Evolutionary conservation across 306 rosid genomes (phyloP).

Genomic region (Lotus japonicus): DNA sequence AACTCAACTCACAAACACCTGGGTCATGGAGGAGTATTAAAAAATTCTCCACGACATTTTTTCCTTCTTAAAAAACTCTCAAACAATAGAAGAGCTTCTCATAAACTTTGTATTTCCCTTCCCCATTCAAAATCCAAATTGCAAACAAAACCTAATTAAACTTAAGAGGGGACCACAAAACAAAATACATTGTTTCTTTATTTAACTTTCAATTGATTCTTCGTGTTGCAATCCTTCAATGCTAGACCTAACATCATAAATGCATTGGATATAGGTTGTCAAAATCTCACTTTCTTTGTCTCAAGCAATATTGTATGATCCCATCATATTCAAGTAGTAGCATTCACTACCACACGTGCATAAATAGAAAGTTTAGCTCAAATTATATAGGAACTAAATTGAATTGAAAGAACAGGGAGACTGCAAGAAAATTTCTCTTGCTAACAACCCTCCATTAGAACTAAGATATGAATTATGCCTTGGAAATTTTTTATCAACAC

Average conservation of each 20-base stretch:
- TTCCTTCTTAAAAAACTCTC: no score
- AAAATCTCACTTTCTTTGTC: slow-evolving; percentile 12
- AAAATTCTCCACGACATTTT: no score
- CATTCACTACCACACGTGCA: not conserved
- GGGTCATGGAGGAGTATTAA: no score
- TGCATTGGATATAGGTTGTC: slow-evolving; percentile 20
- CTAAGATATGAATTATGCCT: no score
- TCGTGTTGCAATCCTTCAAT: slow-evolving; percentile 23
- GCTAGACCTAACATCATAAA: slow-evolving; percentile 34
- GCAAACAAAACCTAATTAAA: no score
- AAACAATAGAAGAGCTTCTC: no score
- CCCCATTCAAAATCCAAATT: no score
- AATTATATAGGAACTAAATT: slow-evolving; percentile 16
- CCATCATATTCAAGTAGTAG: not conserved
- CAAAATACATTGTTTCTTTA: not conserved
- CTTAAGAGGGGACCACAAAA: slow-evolving; percentile 44
- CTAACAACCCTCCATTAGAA: no score
- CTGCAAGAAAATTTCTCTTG: not conserved
- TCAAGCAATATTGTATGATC: not conserved
- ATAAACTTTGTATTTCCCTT: no score
- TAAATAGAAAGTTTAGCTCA: not conserved
- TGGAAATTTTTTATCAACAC: no score
- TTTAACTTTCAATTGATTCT: slow-evolving; percentile 21
- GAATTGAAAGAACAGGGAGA: slow-evolving; percentile 1
- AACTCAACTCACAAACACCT: no score